Percentiles rank a stretch among this genome's conserved stretches.
These are phyloP conservation scores for Trichoderma sp. DNA, from an alignment of 2,329 filamentous ascomycete genomes.

Conservation along the genomic window DNA sequence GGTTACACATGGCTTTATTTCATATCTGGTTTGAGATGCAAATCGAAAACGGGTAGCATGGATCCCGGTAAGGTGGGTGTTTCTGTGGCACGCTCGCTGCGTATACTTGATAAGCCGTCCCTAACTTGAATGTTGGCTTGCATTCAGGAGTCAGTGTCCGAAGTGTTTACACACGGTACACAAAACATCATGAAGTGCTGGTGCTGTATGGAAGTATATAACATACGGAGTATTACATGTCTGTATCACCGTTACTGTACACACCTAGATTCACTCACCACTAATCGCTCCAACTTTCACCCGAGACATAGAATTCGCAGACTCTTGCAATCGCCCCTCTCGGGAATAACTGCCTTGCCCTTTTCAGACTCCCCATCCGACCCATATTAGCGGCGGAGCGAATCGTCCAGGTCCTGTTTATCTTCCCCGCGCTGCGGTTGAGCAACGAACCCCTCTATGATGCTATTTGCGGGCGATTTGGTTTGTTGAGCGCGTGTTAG, in stretches of 20 bases:
- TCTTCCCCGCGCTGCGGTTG: slow-evolving; percentile 10
- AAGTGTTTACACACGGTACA: not conserved
- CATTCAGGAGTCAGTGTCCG: not conserved
- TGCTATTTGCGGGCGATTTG: slow-evolving; percentile 1
- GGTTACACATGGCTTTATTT: not conserved
- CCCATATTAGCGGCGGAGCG: not conserved
- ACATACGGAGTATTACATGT: not conserved
- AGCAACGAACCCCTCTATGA: slow-evolving; percentile 3
- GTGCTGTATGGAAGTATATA: not conserved
- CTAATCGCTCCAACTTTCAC: slow-evolving; percentile 1
- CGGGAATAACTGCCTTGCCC: slow-evolving; percentile 10
- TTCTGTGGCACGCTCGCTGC: not conserved
- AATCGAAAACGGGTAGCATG: not conserved
- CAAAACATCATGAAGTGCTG: not conserved
- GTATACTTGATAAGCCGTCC: too few species aligned
- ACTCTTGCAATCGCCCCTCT: not conserved
- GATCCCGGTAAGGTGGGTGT: not conserved
- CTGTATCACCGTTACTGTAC: not conserved
- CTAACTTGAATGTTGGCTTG: too few species aligned
- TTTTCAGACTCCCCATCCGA: slow-evolving; percentile 1
- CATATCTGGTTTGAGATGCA: not conserved
- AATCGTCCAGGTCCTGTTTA: not conserved
- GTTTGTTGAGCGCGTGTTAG: not conserved
- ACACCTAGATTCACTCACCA: not conserved
- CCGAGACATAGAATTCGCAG: not conserved